Conservation (phyloP, 352 stramenopile genomes). For the Phytopythium mirpurense region DNA sequence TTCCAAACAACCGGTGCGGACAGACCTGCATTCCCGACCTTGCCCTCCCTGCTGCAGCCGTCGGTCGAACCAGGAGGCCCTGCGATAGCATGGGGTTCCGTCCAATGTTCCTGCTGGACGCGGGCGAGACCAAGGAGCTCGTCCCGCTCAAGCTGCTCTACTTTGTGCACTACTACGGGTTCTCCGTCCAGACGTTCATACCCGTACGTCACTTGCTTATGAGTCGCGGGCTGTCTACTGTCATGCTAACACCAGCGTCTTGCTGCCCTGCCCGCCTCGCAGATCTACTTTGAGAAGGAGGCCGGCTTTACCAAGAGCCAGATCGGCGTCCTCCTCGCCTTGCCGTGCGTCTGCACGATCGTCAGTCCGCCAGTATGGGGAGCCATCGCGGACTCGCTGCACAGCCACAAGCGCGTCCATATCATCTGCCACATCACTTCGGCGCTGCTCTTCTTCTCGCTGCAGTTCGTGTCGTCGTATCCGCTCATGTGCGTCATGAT, state of each 20-base stretch:
- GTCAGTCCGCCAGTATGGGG: conserved; percentile 32
- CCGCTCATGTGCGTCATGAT: conserved; percentile 17
- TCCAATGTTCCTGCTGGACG: conserved; percentile 5
- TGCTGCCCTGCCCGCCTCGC: background rate
- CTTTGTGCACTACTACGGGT: background rate
- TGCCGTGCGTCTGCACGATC: conserved; percentile 29
- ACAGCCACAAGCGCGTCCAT: conserved; percentile 24
- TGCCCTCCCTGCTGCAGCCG: too few species aligned
- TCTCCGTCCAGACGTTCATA: conserved; percentile 1
- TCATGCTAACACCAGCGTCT: background rate
- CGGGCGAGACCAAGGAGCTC: conserved; percentile 6
- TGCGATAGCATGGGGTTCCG: background rate
- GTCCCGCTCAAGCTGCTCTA: conserved; percentile 5
- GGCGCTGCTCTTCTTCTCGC: conserved; percentile 22
- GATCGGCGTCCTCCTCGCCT: conserved; percentile 32
- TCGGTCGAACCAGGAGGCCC: too few species aligned
- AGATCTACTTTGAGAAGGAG: conserved; percentile 7
- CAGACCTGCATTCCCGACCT: too few species aligned
- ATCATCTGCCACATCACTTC: conserved; percentile 23
- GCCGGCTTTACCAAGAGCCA: conserved; percentile 30
- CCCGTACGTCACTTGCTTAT: background rate
- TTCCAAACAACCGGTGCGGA: too few species aligned
- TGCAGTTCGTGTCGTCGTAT: conserved; percentile 24
- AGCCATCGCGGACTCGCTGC: conserved; percentile 26
- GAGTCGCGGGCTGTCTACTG: too few species aligned